Conservation (phyloP, 208 protist species). For the Leishmania martiniquensis region DNA sequence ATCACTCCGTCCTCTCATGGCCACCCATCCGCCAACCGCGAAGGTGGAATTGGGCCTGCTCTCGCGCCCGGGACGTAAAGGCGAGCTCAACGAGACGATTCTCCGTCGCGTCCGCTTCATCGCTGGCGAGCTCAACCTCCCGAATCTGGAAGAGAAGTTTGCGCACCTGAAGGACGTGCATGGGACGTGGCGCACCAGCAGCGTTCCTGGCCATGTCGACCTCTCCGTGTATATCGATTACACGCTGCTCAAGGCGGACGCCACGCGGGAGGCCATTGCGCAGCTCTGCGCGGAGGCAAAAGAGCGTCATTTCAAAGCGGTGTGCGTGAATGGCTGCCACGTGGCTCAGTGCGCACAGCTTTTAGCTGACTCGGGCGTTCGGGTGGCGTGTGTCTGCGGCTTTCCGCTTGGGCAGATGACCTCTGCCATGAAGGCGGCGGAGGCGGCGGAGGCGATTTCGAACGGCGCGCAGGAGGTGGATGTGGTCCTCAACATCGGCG, state of each 20-base stretch:
- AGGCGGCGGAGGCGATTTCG: slow-evolving; percentile 67
- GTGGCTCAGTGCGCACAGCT: slow-evolving; percentile 51
- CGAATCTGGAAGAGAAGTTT: slow-evolving; percentile 59
- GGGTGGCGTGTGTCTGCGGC: slow-evolving; percentile 76
- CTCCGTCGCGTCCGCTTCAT: slow-evolving; percentile 59
- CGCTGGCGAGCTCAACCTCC: slow-evolving; percentile 36
- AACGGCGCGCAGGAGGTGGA: slow-evolving; percentile 94
- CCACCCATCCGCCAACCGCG: not conserved
- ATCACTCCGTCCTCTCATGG: not conserved
- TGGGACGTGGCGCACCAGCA: slow-evolving; percentile 52
- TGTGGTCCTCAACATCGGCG: slow-evolving; percentile 95
- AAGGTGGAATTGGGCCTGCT: slow-evolving; percentile 49
- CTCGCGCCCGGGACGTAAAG: slow-evolving; percentile 59
- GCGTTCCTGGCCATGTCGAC: slow-evolving; percentile 4
- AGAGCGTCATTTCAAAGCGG: slow-evolving; percentile 82
- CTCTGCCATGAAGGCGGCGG: slow-evolving; percentile 78
- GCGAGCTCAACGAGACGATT: slow-evolving; percentile 63
- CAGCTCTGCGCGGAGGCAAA: slow-evolving; percentile 92
- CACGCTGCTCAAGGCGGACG: slow-evolving; percentile 91
- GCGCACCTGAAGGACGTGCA: slow-evolving; percentile 53
- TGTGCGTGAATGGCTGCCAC: slow-evolving; percentile 93
- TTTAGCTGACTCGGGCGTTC: slow-evolving; percentile 56
- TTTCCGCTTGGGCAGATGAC: slow-evolving; percentile 94
- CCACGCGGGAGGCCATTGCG: slow-evolving; percentile 49
- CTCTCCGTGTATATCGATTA: slow-evolving; percentile 91